Percentiles rank a stretch among this genome's conserved stretches.
These are phyloP conservation scores for Musa schizocarpa DNA, from an alignment of 176 grass and related monocot genomes.

Conservation along the genomic window DNA sequence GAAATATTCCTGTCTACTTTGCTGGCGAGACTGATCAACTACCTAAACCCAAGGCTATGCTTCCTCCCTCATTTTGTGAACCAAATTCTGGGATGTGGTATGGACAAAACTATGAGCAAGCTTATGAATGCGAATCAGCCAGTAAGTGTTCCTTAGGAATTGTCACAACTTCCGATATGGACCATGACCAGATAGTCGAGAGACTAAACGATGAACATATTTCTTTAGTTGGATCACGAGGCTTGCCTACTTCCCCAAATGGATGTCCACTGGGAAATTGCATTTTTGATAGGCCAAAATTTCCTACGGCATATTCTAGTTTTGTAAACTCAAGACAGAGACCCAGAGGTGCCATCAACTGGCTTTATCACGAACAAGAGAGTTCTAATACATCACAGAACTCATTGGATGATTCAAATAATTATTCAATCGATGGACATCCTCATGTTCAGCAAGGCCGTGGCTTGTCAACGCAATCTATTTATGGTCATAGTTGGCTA, in stretches of 20 bases:
- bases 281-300: neutral
- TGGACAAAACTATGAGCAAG: neutral
- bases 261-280: neutral
- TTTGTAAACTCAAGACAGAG: neutral
- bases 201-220: neutral
- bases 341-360: no score
- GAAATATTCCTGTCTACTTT: constrained; percentile 32
- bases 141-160: neutral
- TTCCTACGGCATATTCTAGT: no score
- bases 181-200: neutral
- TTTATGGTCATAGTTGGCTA: constrained; percentile 23
- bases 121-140: neutral
- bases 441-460: neutral
- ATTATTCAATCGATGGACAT: neutral
- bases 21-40: neutral
- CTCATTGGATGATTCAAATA: neutral
- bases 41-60: neutral
- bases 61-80: neutral
- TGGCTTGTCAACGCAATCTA: neutral
- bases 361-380: neutral
- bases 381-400: neutral
- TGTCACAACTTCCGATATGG: neutral
- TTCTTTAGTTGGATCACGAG: neutral
- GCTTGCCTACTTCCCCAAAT: neutral
- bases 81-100: neutral